These are phyloP conservation scores for Flaveria sonorensis DNA, from an alignment of 129 eudicot species.

Conservation along the genomic window DNA sequence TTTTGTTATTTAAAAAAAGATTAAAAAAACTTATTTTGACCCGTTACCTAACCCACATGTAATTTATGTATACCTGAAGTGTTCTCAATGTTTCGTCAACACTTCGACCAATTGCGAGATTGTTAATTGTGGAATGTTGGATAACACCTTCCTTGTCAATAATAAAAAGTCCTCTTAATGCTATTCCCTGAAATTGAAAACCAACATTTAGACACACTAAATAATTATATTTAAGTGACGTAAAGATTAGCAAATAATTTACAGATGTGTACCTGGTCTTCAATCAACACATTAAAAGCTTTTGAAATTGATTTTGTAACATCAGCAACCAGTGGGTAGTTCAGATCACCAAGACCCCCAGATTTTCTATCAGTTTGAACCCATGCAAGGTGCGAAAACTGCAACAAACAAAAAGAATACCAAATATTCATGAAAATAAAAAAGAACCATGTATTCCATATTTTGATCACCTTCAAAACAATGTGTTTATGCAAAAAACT, in stretches of 20 bases:
- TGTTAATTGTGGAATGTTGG: slow-evolving; percentile 96
- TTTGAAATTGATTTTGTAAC: slow-evolving; percentile 87
- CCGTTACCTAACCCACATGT: not conserved
- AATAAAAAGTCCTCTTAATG: slow-evolving; percentile 90
- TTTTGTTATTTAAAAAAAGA: not conserved
- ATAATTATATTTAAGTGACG: not conserved
- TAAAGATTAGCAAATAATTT: not conserved
- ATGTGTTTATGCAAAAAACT: not conserved
- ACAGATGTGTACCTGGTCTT: slow-evolving; percentile 65
- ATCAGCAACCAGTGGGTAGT: slow-evolving; percentile 85
- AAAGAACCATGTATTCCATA: not conserved
- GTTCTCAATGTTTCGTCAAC: slow-evolving; percentile 95
- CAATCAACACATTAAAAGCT: slow-evolving; percentile 76
- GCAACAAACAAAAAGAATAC: not conserved
- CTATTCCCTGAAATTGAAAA: slow-evolving; percentile 61
- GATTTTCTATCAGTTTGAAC: slow-evolving; percentile 96
- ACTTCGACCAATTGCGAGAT: slow-evolving; percentile 91
- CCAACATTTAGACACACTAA: not conserved
- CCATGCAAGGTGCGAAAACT: slow-evolving; percentile 99
- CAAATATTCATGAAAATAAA: not conserved
- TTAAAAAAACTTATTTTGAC: not conserved
- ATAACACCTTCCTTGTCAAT: slow-evolving; percentile 96
- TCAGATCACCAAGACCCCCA: slow-evolving; percentile 91
- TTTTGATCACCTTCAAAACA: slow-evolving; percentile 1
- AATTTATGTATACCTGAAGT: slow-evolving; percentile 63